Percentiles rank a stretch among this genome's conserved stretches.
Evolutionary conservation across 345 rosid species (phyloP).

Genomic region (Carallia brachiata): DNA sequence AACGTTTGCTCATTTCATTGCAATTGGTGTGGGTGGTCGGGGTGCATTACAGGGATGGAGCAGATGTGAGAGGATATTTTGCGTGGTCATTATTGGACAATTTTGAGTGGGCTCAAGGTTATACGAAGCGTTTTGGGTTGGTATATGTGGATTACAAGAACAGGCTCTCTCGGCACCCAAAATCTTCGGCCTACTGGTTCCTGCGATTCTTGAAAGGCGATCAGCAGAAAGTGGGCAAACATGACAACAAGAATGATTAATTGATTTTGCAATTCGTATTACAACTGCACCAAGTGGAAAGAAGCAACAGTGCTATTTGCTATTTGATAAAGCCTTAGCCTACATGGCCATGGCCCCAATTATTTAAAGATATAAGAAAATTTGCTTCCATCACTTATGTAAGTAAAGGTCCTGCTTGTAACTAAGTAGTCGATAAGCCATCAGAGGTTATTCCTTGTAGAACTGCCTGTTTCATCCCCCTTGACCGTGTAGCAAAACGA

Average conservation of each 20-base stretch:
- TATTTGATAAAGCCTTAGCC: background rate
- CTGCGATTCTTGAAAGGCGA: constrained; percentile 57
- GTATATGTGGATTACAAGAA: constrained; percentile 84
- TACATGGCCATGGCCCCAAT: too few species aligned
- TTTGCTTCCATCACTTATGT: too few species aligned
- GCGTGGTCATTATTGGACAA: constrained; percentile 94
- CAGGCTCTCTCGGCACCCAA: constrained; percentile 71
- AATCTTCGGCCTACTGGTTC: constrained; percentile 94
- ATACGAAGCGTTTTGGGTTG: constrained; percentile 84
- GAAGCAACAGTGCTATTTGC: background rate
- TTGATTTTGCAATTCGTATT: background rate
- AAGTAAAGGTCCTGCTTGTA: too few species aligned
- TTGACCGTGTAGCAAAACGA: too few species aligned
- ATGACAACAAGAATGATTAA: constrained; percentile 25
- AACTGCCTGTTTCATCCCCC: too few species aligned
- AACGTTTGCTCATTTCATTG: too few species aligned
- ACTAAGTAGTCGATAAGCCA: too few species aligned
- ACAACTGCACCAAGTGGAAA: too few species aligned
- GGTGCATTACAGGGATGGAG: constrained; percentile 59
- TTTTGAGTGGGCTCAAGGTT: constrained; percentile 94
- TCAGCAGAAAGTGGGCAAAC: constrained; percentile 43
- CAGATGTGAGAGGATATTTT: constrained; percentile 80
- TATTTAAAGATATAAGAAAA: too few species aligned
- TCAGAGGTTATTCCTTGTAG: too few species aligned
- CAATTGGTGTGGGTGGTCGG: too few species aligned